These are phyloP conservation scores for Penicilliopsis zonata DNA, from an alignment of 495 filamentous ascomycete species.

Conservation along the genomic window DNA sequence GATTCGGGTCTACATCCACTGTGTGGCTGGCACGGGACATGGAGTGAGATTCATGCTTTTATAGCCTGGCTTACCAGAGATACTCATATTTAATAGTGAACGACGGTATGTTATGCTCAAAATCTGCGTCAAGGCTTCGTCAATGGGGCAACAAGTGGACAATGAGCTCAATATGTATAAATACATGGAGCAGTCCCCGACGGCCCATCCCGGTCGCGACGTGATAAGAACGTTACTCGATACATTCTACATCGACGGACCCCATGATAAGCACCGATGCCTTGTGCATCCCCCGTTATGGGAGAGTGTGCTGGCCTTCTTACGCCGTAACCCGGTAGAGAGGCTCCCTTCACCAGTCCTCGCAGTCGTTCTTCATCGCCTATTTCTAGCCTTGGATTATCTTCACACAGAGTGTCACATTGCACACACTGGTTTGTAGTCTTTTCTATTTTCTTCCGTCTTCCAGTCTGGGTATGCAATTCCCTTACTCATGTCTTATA, in stretches of 20 bases:
- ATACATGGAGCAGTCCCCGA: constrained; percentile 9
- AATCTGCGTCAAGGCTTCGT: constrained; percentile 16
- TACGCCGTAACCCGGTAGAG: constrained; percentile 16
- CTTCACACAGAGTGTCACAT: constrained; percentile 36
- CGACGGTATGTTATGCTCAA: constrained; percentile 22
- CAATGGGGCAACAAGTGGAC: constrained; percentile 15
- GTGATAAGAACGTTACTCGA: constrained; percentile 17
- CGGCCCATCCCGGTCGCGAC: constrained; percentile 13
- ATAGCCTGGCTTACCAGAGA: neutral
- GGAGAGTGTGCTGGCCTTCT: constrained; percentile 25
- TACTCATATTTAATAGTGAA: constrained; percentile 5
- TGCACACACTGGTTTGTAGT: constrained; percentile 22
- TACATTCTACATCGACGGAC: constrained; percentile 18
- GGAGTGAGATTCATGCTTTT: constrained; percentile 11
- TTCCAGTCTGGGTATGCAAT: no score
- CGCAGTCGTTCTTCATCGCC: constrained; percentile 14
- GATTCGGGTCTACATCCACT: constrained; percentile 20
- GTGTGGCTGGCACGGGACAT: constrained; percentile 23
- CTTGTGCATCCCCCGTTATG: constrained; percentile 29
- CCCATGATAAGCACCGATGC: constrained; percentile 26
- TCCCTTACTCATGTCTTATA: constrained; percentile 2
- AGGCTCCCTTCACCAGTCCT: constrained; percentile 13
- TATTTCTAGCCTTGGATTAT: constrained; percentile 31
- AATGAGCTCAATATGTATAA: constrained; percentile 23
- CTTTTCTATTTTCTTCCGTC: neutral